Evolutionary conservation across 495 filamentous ascomycete species (phyloP).

Genomic region (Xylaria palmicola): DNA sequence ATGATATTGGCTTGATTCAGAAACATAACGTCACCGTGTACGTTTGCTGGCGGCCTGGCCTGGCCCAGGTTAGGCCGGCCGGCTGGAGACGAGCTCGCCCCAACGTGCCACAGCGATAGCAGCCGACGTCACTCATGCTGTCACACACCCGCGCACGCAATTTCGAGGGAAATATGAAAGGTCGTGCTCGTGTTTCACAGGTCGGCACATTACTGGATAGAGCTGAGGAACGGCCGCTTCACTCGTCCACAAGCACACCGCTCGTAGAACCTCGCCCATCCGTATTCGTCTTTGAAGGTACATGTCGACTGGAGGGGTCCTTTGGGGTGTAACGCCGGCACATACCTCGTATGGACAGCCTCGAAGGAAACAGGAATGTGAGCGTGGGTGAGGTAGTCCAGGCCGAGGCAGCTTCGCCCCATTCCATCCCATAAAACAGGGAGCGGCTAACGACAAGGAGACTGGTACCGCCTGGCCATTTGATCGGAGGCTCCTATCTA

Average conservation of each 20-base stretch:
- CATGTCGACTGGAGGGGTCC: neutral
- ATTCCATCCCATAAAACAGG: neutral
- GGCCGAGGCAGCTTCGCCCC: neutral
- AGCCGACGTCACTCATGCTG: conserved; percentile 8
- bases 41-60: neutral
- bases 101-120: conserved; percentile 1
- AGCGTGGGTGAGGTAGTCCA: neutral
- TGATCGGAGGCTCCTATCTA: neutral
- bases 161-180: neutral
- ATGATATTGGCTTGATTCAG: neutral
- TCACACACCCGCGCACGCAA: conserved; percentile 2
- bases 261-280: neutral
- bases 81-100: neutral
- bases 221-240: neutral
- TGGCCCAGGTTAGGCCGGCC: conserved; percentile 1
- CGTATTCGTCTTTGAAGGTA: neutral
- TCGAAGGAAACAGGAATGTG: no score
- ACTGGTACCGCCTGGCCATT: neutral
- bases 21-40: neutral
- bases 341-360: no score
- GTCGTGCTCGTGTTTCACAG: conserved; percentile 5
- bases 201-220: neutral
- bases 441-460: neutral
- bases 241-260: neutral
- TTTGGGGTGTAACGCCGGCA: no score